Percentiles rank a stretch among this genome's conserved stretches.
Evolutionary conservation across 805 yeast genomes (phyloP).

Genomic region (Schizosaccharomyces pombe): DNA sequence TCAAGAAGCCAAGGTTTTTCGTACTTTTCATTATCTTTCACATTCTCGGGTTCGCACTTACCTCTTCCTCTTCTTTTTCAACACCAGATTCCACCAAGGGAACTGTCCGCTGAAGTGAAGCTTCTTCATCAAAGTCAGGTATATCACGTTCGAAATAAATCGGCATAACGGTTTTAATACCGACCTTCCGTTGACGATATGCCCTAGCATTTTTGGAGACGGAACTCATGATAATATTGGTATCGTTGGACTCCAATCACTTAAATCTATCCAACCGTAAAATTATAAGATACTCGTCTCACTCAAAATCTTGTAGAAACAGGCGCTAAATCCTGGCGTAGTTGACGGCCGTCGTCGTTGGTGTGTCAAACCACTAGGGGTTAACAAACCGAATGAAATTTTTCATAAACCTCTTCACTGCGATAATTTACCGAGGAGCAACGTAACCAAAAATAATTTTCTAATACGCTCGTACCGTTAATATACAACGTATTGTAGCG

Average conservation of each 20-base stretch:
- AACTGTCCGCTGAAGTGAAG: constrained; percentile 51
- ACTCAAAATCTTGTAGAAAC: background rate
- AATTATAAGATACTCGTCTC: background rate
- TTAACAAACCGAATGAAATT: too few relatives aligned
- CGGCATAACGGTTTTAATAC: constrained; percentile 68
- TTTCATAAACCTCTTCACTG: too few relatives aligned
- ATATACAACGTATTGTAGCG: too few relatives aligned
- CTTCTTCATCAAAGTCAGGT: constrained; percentile 52
- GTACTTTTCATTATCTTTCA: too few relatives aligned
- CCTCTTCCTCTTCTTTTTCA: constrained; percentile 84
- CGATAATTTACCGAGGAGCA: too few relatives aligned
- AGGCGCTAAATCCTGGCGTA: background rate
- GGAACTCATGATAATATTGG: background rate
- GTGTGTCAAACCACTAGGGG: constrained; percentile 1
- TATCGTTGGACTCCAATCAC: background rate
- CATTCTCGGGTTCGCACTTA: too few relatives aligned
- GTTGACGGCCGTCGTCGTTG: background rate
- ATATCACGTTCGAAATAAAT: constrained; percentile 57
- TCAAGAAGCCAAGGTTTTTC: too few relatives aligned
- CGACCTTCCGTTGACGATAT: constrained; percentile 82
- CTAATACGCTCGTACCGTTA: too few relatives aligned
- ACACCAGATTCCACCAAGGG: constrained; percentile 92
- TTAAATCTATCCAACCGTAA: background rate
- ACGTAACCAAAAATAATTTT: too few relatives aligned
- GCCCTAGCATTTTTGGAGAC: constrained; percentile 5